These are phyloP conservation scores for Celoporthe dispersa DNA, from an alignment of 2,329 filamentous ascomycete genomes.

Conservation along the genomic window DNA sequence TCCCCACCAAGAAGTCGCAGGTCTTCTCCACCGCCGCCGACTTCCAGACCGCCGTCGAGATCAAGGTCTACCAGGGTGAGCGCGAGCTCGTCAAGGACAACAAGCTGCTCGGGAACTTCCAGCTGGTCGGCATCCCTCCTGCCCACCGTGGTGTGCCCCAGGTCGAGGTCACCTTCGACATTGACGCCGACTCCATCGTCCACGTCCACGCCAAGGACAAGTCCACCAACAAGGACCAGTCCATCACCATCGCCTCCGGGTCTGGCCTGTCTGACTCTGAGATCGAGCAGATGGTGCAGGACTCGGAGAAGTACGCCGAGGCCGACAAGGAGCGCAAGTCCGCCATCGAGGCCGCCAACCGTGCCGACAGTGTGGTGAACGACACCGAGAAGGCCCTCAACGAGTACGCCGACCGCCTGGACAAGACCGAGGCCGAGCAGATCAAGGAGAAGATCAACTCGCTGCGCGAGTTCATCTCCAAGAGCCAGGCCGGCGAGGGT, in stretches of 20 bases:
- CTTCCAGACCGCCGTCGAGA: slow-evolving; percentile 98
- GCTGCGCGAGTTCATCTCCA: slow-evolving; percentile 87
- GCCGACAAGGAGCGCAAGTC: slow-evolving; percentile 95
- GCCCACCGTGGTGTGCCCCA: slow-evolving; percentile 96
- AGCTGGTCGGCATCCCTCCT: slow-evolving; percentile 95
- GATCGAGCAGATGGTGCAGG: slow-evolving; percentile 97
- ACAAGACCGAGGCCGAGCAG: slow-evolving; percentile 91
- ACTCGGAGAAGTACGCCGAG: slow-evolving; percentile 96
- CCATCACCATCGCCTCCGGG: slow-evolving; percentile 97
- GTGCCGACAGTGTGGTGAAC: slow-evolving; percentile 92
- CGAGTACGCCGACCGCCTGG: slow-evolving; percentile 93
- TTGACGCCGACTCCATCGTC: slow-evolving; percentile 96
- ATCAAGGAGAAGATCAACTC: slow-evolving; percentile 91
- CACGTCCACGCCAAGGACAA: slow-evolving; percentile 99
- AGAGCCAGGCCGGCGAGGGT: slow-evolving; percentile 93
- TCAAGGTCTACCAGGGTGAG: slow-evolving; percentile 99
- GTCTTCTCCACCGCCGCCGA: slow-evolving; percentile 97
- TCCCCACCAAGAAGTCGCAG: slow-evolving; percentile 99
- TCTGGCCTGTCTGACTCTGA: slow-evolving; percentile 94
- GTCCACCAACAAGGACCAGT: slow-evolving; percentile 99
- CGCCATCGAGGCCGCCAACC: slow-evolving; percentile 95
- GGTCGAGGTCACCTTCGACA: slow-evolving; percentile 98
- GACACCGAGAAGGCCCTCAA: slow-evolving; percentile 98
- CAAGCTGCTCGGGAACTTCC: slow-evolving; percentile 99
- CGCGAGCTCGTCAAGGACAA: slow-evolving; percentile 98